Percentiles rank a stretch among this genome's conserved stretches.
Evolutionary conservation across 345 rosid genomes (phyloP).

Genomic region (Pugionium cornutum): DNA sequence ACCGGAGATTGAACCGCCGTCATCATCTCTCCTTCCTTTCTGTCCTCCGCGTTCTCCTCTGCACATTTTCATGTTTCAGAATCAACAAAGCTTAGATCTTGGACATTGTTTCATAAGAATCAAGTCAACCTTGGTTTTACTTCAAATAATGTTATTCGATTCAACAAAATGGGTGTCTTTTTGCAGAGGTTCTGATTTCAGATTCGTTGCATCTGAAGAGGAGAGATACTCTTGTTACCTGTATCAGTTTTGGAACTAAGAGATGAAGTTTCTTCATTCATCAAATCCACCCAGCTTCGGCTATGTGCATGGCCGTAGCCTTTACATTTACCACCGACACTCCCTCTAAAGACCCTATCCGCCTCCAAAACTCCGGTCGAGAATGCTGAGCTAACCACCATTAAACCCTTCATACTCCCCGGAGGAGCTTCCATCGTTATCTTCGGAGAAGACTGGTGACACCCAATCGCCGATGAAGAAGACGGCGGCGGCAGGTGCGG

Average conservation of each 20-base stretch:
- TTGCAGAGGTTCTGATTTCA: no score
- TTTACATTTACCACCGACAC: conserved; percentile 36
- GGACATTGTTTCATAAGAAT: background rate
- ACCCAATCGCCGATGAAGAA: background rate
- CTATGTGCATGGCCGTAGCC: conserved; percentile 43
- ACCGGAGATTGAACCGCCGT: conserved; percentile 42
- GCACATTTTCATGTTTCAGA: conserved; percentile 21
- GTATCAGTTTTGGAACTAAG: conserved; percentile 58
- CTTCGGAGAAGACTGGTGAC: conserved; percentile 52
- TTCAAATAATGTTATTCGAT: no score
- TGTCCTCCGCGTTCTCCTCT: conserved; percentile 56
- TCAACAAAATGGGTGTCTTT: no score
- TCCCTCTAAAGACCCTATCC: conserved; percentile 53
- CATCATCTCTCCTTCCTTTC: conserved; percentile 39
- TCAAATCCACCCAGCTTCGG: conserved; percentile 65
- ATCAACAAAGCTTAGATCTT: conserved; percentile 24
- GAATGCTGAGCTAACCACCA: conserved; percentile 56
- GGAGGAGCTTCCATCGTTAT: conserved; percentile 46
- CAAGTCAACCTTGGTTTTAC: background rate
- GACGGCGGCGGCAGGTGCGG: background rate
- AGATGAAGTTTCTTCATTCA: conserved; percentile 53
- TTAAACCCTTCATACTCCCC: conserved; percentile 45
- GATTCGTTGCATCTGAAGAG: background rate
- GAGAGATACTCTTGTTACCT: conserved; percentile 13
- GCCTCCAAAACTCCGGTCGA: conserved; percentile 74